Percentiles rank a stretch among this genome's conserved stretches.
Conservation (phyloP, 1,284 basidiomycete genomes). For the Ceratobasidium sp. region DNA sequence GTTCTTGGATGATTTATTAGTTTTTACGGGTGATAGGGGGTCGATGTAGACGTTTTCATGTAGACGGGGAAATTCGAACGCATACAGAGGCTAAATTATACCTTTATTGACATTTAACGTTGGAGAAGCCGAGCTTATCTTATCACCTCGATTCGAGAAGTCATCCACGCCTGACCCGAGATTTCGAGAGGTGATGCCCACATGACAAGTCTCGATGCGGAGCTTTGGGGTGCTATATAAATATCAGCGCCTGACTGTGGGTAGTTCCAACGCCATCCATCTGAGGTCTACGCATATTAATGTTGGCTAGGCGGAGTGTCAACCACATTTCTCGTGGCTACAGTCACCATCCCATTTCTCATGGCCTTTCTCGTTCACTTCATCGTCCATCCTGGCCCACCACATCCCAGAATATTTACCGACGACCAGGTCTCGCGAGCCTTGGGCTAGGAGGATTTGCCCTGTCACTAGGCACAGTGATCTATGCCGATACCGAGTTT, state of each 20-base stretch:
- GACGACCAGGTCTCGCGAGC: neutral
- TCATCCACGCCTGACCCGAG: too few relatives aligned
- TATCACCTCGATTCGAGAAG: neutral
- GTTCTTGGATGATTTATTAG: slow-evolving; percentile 49
- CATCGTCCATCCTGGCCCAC: neutral
- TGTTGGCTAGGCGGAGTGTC: neutral
- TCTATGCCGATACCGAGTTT: slow-evolving; percentile 8
- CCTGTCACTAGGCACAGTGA: neutral
- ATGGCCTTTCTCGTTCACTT: neutral
- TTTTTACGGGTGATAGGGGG: neutral
- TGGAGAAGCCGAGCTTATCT: neutral
- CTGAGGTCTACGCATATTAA: too few relatives aligned
- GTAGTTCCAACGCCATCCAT: too few relatives aligned
- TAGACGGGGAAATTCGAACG: neutral
- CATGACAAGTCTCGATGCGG: neutral
- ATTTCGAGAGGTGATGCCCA: neutral
- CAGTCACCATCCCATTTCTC: neutral
- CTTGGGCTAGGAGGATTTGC: slow-evolving; percentile 7
- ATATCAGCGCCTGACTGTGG: neutral
- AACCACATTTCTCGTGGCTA: neutral
- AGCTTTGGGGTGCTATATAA: neutral
- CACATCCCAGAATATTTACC: neutral
- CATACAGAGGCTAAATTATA: slow-evolving; percentile 21
- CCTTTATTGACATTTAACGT: neutral
- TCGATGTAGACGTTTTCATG: neutral